These are phyloP conservation scores for Chlorella vulgaris DNA, from an alignment of 139 green algal genomes.

Conservation along the genomic window DNA sequence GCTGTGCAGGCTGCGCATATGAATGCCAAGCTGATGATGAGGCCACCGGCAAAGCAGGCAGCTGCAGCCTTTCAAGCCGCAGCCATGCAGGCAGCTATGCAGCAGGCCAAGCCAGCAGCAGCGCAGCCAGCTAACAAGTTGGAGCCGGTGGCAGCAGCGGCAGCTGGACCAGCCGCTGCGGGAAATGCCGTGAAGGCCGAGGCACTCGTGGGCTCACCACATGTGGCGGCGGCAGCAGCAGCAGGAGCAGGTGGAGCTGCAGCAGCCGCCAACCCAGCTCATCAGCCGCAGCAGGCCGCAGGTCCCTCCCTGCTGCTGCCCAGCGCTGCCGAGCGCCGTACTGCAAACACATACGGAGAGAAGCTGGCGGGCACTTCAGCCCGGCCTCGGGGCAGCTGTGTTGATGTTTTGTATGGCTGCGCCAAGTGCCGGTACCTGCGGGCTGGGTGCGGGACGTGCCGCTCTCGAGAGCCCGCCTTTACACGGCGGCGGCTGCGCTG, in stretches of 20 bases:
- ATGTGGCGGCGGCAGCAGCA: not conserved
- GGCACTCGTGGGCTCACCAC: not conserved
- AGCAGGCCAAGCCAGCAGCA: not conserved
- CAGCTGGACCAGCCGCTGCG: too few relatives aligned
- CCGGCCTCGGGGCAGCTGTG: not conserved
- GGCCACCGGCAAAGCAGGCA: not conserved
- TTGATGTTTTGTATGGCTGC: constrained; percentile 57
- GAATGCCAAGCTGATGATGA: not conserved
- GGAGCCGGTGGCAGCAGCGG: not conserved
- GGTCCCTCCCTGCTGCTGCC: not conserved
- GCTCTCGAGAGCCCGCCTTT: constrained; percentile 21
- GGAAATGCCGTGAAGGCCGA: not conserved
- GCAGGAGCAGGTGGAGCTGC: not conserved
- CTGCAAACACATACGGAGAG: too few relatives aligned
- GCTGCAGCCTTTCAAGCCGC: constrained; percentile 5
- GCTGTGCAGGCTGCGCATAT: not conserved
- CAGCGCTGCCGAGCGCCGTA: not conserved
- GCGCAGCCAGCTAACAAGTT: not conserved
- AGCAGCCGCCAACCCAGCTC: not conserved
- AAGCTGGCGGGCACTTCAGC: not conserved
- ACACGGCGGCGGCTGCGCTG: constrained; percentile 24
- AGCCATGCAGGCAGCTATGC: not conserved
- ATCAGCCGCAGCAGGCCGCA: not conserved
- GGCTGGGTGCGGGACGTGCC: constrained; percentile 39
- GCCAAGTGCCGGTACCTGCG: constrained; percentile 54